Evolutionary conservation across 1,284 basidiomycete species (phyloP).

Genomic region (Cutaneotrichosporon cutaneum): DNA sequence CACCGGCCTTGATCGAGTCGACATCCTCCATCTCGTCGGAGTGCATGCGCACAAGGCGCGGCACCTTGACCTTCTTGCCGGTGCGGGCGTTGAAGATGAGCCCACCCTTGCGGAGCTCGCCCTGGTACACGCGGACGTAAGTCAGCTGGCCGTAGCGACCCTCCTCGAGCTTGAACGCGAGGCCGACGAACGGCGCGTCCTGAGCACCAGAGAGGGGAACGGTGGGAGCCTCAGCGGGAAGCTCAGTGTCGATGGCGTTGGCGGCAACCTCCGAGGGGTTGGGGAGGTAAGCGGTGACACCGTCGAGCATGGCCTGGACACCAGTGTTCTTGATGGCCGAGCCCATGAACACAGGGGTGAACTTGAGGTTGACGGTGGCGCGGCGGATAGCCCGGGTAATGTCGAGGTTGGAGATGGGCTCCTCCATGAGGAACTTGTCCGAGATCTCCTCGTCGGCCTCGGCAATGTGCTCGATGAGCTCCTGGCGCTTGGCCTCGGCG

Average conservation of each 20-base stretch:
- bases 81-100: slow-evolving; percentile 91
- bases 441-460: slow-evolving; percentile 95
- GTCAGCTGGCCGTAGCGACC: slow-evolving; percentile 96
- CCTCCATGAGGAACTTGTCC: slow-evolving; percentile 86
- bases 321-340: slow-evolving; percentile 98
- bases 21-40: slow-evolving; percentile 99
- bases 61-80: slow-evolving; percentile 98
- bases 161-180: slow-evolving; percentile 99
- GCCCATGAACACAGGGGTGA: slow-evolving; percentile 95
- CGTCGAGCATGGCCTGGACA: slow-evolving; percentile 91
- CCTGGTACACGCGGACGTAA: slow-evolving; percentile 99
- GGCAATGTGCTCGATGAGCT: slow-evolving; percentile 91
- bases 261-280: slow-evolving; percentile 79
- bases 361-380: slow-evolving; percentile 81
- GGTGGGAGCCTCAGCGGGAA: slow-evolving; percentile 65
- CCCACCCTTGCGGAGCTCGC: slow-evolving; percentile 78
- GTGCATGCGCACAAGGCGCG: slow-evolving; percentile 95
- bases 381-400: slow-evolving; percentile 84
- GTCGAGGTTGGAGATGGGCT: slow-evolving; percentile 68
- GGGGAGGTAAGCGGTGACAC: slow-evolving; percentile 92
- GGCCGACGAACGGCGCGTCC: slow-evolving; percentile 82
- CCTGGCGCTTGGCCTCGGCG: slow-evolving; percentile 77
- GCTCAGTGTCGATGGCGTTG: slow-evolving; percentile 77
- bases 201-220: slow-evolving; percentile 76
- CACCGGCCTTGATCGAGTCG: slow-evolving; percentile 90